Evolutionary conservation across 129 eudicot genomes (phyloP), one percentile per base, ranked within the genome.

Genomic region (Glebionis coronaria): DNA sequence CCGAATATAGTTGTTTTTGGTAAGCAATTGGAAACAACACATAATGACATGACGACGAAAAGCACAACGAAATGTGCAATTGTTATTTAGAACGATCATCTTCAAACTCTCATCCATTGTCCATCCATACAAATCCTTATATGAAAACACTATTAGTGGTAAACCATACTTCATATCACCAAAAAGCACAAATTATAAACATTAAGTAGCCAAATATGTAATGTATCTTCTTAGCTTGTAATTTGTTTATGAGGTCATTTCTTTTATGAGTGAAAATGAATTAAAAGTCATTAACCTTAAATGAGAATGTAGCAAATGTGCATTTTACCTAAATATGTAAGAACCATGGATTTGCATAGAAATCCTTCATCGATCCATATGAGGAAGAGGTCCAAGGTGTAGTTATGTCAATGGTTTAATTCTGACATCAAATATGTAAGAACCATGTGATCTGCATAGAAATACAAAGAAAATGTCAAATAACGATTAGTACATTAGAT

Each of bases 41-140:
- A n/a, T n/a, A n/a, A n/a, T 70, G 44, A 90, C 95, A 84, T 90
- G 97, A 75, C 95, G 95, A 6, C 97, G 88, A 77, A 90, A 90
- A 67, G 87, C 97, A 44, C 97, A 91, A 80, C 98, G 88, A 76
- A 91, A 91, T 29, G 98, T 91, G 81, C 98, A 91, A 65, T 91
- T 91, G 82, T 91, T 91, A 85, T 91, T 91, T 61, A 88, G 74
- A 25, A 96, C 98, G 13, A 88, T 88, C 78, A 88, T 82, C 80
- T 91, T 91, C 82, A 91, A 96, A 61, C 88, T 91, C 73, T 91
- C 96, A 67, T 91, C 98, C 98, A 91, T 91, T 12, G 98, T 91
- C 98, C 98, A 91, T 14, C 96, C 98, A 72, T 91, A 91, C 65
- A 91, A 71, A 42, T 88, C 96, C 74, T 91, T 91, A 50, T 91